These are phyloP conservation scores for Agrostemma githago DNA, from an alignment of 148 eudicot species.

Conservation along the genomic window DNA sequence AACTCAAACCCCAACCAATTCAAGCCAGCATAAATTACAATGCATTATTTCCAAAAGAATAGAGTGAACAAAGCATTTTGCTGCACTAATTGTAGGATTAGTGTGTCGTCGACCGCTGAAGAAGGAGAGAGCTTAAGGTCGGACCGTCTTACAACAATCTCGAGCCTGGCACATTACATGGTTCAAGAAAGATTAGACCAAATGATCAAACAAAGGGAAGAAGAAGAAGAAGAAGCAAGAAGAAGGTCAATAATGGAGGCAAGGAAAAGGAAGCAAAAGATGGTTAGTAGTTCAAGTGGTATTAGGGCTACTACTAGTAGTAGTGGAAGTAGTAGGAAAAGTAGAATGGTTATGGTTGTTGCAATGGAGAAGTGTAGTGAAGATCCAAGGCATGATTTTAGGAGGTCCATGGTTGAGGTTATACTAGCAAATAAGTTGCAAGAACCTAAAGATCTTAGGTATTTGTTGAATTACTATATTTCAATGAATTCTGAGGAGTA, in stretches of 20 bases:
- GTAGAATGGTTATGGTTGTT: constrained; percentile 47
- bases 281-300: not conserved
- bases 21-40: constrained; percentile 18
- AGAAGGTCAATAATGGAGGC: constrained; percentile 17
- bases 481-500: constrained; percentile 65
- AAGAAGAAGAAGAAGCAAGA: constrained; percentile 34
- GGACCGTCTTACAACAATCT: constrained; percentile 30
- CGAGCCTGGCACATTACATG: constrained; percentile 68
- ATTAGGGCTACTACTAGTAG: constrained; percentile 4
- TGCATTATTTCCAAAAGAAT: constrained; percentile 26
- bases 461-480: constrained; percentile 61
- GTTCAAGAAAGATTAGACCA: constrained; percentile 72
- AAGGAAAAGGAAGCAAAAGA: constrained; percentile 31
- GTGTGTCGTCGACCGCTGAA: constrained; percentile 43
- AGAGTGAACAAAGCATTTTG: constrained; percentile 55
- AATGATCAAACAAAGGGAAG: constrained; percentile 59
- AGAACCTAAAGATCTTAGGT: constrained; percentile 47
- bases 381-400: constrained; percentile 77
- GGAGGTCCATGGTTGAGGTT: constrained; percentile 63
- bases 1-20: not conserved
- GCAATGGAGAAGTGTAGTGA: constrained; percentile 67
- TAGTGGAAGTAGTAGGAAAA: constrained; percentile 10
- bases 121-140: constrained; percentile 37
- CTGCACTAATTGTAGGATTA: constrained; percentile 49
- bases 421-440: constrained; percentile 45